Evolutionary conservation across 176 grass and related monocot species (phyloP).

Genomic region (Ampelocalamus luodianensis): DNA sequence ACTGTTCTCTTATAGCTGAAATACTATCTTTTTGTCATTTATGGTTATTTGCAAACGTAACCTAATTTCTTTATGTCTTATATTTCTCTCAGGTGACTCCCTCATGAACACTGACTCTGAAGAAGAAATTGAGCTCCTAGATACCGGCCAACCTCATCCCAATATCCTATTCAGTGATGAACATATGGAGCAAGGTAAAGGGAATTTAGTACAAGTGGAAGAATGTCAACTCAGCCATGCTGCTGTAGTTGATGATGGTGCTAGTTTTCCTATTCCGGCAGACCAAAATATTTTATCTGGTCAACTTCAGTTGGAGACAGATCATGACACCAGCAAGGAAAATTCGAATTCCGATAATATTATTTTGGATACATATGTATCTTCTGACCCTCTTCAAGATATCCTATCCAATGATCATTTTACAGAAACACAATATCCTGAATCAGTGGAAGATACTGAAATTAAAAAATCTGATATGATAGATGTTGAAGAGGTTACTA

Average conservation of each 20-base stretch:
- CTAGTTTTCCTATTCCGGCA: conserved; percentile 31
- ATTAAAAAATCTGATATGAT: conserved; percentile 11
- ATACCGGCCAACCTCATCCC: conserved; percentile 49
- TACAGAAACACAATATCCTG: conserved; percentile 6
- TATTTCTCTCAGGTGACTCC: conserved; percentile 52
- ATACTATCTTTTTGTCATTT: conserved; percentile 15
- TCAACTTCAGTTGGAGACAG: conserved; percentile 17
- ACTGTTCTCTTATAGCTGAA: conserved; percentile 27
- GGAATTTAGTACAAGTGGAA: conserved; percentile 25
- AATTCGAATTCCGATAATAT: conserved; percentile 10
- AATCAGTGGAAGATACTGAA: conserved; percentile 24
- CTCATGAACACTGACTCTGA: conserved; percentile 53
- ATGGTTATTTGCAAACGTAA: conserved; percentile 20
- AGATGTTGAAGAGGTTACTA: conserved; percentile 46
- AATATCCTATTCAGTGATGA: conserved; percentile 26
- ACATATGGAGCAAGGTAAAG: conserved; percentile 22
- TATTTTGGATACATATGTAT: conserved; percentile 19
- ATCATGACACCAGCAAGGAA: conserved; percentile 35
- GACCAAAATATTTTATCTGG: conserved; percentile 40
- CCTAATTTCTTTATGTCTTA: conserved; percentile 21
- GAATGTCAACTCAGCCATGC: conserved; percentile 27
- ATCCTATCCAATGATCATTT: conserved; percentile 14
- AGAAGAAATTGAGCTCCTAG: conserved; percentile 45
- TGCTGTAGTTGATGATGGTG: neutral
- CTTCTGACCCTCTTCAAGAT: conserved; percentile 25